Evolutionary conservation across 768 basidiomycete genomes (phyloP), one percentile per base, ranked within the genome.

Genomic region (Daedalea quercina): DNA sequence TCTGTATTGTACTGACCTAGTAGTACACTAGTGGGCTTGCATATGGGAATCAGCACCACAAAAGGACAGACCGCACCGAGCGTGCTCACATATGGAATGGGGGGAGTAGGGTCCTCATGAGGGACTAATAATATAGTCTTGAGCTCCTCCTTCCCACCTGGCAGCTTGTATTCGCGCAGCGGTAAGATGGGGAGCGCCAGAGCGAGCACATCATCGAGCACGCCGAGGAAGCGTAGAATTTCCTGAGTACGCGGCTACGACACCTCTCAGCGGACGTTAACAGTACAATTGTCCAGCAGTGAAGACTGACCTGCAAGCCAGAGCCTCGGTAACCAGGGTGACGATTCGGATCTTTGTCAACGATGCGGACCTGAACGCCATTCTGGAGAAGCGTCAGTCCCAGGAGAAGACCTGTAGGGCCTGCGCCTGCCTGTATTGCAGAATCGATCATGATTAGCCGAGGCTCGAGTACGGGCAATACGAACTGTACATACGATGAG

Each of bases 241-340:
- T 64, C 63, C 17, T 57, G 45, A 13, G 60, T 54, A 31, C 63
- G 53, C 17, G 62, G 47, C 60, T 63, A 22, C 20, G 22, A 4
- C 28, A 11, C 28, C 28, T 31, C 6, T 31, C 4, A 31, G 28
- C 37, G 17, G 15, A 40, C 19, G 13, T 40, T 6, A 40, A 40
- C 37, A 6, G 35, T 31, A 25, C 42, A n/a, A 8, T 28, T 17
- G 23, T 33, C 19, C n/a, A n/a, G n/a, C n/a, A n/a, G 25, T 15
- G 12, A 20, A 13, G 3, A 44, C 8, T 24, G 17, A 20, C 2
- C 26, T 44, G 20, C 19, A 31, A n/a, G 31, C 13, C n/a, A 24
- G 20, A 35, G 25, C 44, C 9, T 33, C 22, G 51, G 22, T 34
- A 22, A 22, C 33, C 43, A 24, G 13, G 37, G 17, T 40, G 37